Evolutionary conservation across 2,329 filamentous ascomycete genomes (phyloP), one percentile per base, ranked within the genome.

Genomic region (Proliferodiscus dingleyae): DNA sequence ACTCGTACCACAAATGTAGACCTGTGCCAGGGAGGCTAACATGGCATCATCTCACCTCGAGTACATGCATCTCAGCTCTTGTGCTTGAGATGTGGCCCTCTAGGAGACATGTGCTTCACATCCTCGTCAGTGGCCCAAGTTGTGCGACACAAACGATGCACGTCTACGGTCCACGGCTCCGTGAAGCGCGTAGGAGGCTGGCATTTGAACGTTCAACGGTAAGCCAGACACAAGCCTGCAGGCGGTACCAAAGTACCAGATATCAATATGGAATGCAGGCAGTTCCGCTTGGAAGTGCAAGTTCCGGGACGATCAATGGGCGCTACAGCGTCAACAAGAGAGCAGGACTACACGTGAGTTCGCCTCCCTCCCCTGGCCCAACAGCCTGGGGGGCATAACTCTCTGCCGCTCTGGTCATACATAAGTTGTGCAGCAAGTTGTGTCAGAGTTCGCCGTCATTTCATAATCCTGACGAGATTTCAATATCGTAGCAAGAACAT

Each of bases 361-460:
- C 3, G 13, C 5, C 34, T 4, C 19, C 15, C 24, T 26, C 11
- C 6, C 24, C 11, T 26, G 24, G 19, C 19, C 19, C n/a, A n/a
- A n/a, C n/a, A n/a, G n/a, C 10, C 34, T 23, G 5, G 7, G n/a
- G 23, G 11, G 8, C 34, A 22, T 22, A 11, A 3, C 19, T 13
- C 18, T 22, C 34, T 45, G 42, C 36, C 36, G 32, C 19, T 26
- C 39, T 32, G 28, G 36, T 45, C 26, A 22, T 29, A 34, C 23
- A 37, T 38, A 21, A 43, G 15, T 29, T 34, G 40, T 38, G 11
- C 22, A 38, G 42, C 30, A 37, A 30, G 41, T 22, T 36, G 29
- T 39, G 23, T 18, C 18, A 29, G 18, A 29, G 15, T n/a, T 18
- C 18, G 18, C 34, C 11, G 9, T 15, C 16, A 15, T 26, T 37